These are phyloP conservation scores for Boletus austroedulis DNA, from an alignment of 1,284 basidiomycete genomes.

Conservation along the genomic window DNA sequence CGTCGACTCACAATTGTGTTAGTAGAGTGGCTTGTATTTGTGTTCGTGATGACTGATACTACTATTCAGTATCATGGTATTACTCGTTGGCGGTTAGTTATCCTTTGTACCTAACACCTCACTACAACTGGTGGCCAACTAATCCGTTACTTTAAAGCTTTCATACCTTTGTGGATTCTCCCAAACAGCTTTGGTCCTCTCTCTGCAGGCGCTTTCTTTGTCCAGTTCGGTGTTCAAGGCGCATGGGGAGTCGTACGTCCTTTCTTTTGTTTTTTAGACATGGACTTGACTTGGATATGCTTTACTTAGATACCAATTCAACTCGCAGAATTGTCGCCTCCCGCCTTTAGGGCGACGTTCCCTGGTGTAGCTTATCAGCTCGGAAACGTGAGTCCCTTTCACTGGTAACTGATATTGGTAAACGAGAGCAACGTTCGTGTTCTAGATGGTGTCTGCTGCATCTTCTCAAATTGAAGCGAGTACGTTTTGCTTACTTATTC, in stretches of 20 bases:
- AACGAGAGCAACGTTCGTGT: neutral
- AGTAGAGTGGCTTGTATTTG: constrained; percentile 17
- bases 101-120: neutral
- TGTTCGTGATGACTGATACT: neutral
- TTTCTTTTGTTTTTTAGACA: neutral
- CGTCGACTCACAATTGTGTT: constrained; percentile 83
- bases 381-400: constrained; percentile 52
- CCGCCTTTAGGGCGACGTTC: constrained; percentile 92
- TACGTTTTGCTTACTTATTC: constrained; percentile 38
- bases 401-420: neutral
- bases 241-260: constrained; percentile 74
- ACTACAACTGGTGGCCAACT: no score
- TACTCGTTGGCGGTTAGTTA: constrained; percentile 45
- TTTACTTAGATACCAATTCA: constrained; percentile 71
- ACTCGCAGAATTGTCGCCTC: constrained; percentile 84
- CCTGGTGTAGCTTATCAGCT: constrained; percentile 90
- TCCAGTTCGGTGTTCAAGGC: constrained; percentile 84
- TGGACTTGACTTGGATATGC: neutral
- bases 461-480: constrained; percentile 91
- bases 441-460: constrained; percentile 81
- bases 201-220: constrained; percentile 77
- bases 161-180: constrained; percentile 86
- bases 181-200: constrained; percentile 65
- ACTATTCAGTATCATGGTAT: constrained; percentile 49
- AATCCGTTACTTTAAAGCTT: constrained; percentile 35